Percentiles rank a stretch among this genome's conserved stretches.
phyloP scores from a whole-genome alignment of 805 yeast species.

The Saccharomyces cerevisiae region DNA sequence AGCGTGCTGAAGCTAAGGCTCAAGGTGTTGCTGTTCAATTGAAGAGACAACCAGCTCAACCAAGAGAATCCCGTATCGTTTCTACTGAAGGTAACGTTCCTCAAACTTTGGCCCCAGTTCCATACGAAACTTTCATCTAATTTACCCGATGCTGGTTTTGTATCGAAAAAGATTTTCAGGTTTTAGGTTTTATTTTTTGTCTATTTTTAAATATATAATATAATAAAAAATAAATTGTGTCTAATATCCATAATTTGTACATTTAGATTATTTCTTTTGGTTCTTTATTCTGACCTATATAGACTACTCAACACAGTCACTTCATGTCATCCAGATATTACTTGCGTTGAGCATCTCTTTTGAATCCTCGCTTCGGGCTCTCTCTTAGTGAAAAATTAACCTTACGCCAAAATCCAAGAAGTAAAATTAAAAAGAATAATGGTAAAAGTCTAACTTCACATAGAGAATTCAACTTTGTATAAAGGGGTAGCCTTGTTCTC shows the following conservation, averaged over 20 bases:
- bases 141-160: conserved; percentile 12
- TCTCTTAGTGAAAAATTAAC: not conserved
- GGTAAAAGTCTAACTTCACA: not conserved
- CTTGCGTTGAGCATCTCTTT: not conserved
- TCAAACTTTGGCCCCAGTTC: conserved; percentile 96
- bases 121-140: conserved; percentile 99
- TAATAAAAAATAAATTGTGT: conserved; percentile 1
- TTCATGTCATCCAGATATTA: not conserved
- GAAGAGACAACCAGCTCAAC: conserved; percentile 97
- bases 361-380: not conserved
- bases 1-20: conserved; percentile 89
- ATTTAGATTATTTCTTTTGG: conserved; percentile 3
- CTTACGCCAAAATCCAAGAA: not conserved
- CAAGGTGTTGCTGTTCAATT: conserved; percentile 83
- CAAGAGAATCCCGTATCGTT: conserved; percentile 87
- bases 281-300: not conserved
- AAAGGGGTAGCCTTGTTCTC: not conserved
- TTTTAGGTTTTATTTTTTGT: not conserved
- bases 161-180: not conserved
- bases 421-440: not conserved
- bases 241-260: not conserved
- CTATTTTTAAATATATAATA: conserved; percentile 1
- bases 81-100: conserved; percentile 78
- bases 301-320: not conserved
- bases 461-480: not conserved